Percentiles rank a stretch among this genome's conserved stretches.
Evolutionary conservation across 768 basidiomycete species (phyloP).

Genomic region (Lanmaoa pseudosensibilis): DNA sequence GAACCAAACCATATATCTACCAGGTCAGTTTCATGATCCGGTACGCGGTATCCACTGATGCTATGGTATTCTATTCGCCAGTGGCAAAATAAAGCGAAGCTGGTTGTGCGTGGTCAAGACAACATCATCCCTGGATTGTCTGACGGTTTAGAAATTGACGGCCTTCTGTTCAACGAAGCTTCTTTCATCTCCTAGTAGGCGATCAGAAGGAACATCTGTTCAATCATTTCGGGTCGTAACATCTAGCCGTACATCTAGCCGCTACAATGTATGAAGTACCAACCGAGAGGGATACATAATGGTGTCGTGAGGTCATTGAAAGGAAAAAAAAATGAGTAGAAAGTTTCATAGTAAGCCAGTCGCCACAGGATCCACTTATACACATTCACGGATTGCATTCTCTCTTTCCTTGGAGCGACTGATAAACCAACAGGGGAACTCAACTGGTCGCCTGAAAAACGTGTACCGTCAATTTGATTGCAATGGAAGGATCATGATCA

Average conservation of each 20-base stretch:
- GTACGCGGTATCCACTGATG: background rate
- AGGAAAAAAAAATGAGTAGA: background rate
- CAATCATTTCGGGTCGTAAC: background rate
- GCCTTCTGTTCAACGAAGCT: slow-evolving; percentile 82
- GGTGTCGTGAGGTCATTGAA: background rate
- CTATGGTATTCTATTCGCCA: slow-evolving; percentile 21
- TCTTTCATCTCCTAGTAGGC: slow-evolving; percentile 72
- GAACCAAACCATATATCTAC: slow-evolving; percentile 93
- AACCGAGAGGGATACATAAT: background rate
- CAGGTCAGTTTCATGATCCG: slow-evolving; percentile 54
- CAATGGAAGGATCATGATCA: background rate
- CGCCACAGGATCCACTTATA: background rate
- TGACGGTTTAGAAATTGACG: slow-evolving; percentile 52
- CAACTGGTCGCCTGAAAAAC: slow-evolving; percentile 17
- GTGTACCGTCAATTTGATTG: background rate
- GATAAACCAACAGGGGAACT: slow-evolving; percentile 25
- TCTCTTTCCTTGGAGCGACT: slow-evolving; percentile 15
- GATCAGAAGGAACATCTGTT: background rate
- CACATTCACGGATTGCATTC: slow-evolving; percentile 1
- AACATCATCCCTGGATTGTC: slow-evolving; percentile 41
- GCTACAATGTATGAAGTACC: slow-evolving; percentile 4
- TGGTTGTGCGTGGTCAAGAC: slow-evolving; percentile 47
- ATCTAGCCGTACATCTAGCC: slow-evolving; percentile 12
- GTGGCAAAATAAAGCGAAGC: slow-evolving; percentile 59
- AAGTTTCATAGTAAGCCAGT: background rate